These are phyloP conservation scores for Sclerotinia trifoliorum DNA, from an alignment of 2,329 filamentous ascomycete species.

Conservation along the genomic window DNA sequence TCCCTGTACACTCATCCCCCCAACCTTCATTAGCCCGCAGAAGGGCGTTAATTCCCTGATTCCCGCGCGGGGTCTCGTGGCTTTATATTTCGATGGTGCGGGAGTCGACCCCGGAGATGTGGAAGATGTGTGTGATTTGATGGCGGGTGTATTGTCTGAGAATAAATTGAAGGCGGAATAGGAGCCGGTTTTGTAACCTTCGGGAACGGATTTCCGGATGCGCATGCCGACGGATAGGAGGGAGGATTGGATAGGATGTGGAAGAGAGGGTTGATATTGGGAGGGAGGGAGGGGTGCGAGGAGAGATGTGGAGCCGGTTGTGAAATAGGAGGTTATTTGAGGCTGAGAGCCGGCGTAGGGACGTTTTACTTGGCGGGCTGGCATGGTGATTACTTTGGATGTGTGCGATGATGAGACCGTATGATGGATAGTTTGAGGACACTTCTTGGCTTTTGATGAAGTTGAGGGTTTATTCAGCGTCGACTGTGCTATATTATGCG, in stretches of 20 bases:
- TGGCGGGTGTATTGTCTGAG: constrained; percentile 40
- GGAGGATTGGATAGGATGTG: constrained; percentile 67
- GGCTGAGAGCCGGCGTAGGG: constrained; percentile 60
- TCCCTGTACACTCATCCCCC: constrained; percentile 59
- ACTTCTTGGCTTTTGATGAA: not conserved
- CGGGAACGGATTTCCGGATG: constrained; percentile 85
- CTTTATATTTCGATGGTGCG: constrained; percentile 28
- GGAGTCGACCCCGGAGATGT: constrained; percentile 34
- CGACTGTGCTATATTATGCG: no score
- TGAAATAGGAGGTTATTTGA: constrained; percentile 62
- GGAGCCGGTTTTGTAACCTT: constrained; percentile 82
- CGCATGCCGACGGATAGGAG: constrained; percentile 94
- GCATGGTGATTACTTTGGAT: not conserved
- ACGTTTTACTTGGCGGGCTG: constrained; percentile 49
- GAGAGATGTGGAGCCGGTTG: constrained; percentile 32
- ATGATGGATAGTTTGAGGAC: not conserved
- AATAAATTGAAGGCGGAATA: constrained; percentile 55
- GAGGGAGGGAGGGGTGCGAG: constrained; percentile 41
- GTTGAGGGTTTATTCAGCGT: not conserved
- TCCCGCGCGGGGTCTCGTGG: constrained; percentile 32
- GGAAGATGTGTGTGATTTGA: constrained; percentile 1
- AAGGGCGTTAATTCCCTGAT: constrained; percentile 70
- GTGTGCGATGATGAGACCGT: not conserved
- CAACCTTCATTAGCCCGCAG: constrained; percentile 75
- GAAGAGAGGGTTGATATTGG: constrained; percentile 38